Conservation (phyloP, 1,284 basidiomycete genomes). For the Rugiboletus extremiorientalis region DNA sequence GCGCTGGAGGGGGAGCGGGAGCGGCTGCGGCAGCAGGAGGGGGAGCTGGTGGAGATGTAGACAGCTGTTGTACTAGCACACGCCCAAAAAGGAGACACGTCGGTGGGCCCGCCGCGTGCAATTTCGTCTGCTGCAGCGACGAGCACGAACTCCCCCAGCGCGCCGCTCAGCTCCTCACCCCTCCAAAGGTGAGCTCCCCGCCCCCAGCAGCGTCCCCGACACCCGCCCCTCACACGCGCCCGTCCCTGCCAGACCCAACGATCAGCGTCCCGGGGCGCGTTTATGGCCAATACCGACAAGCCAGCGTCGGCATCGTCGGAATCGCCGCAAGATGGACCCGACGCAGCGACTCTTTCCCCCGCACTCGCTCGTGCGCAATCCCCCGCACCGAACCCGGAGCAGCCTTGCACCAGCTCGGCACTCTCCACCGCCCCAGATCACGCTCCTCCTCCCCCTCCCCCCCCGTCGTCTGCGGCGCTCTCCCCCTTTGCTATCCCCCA, state of each 20-base stretch:
- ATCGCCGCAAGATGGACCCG: conserved; percentile 43
- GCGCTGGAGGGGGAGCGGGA: conserved; percentile 76
- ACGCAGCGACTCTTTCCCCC: conserved; percentile 17
- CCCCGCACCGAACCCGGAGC: conserved; percentile 13
- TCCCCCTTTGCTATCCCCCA: conserved; percentile 44
- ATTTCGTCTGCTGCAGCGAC: conserved; percentile 17
- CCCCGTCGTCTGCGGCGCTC: conserved; percentile 13
- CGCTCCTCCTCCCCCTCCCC: conserved; percentile 12
- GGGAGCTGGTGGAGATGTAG: conserved; percentile 52
- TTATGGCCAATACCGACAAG: conserved; percentile 67
- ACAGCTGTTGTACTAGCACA: not conserved
- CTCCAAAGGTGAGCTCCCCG: conserved; percentile 9
- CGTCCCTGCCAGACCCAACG: conserved; percentile 10
- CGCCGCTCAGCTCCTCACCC: not conserved
- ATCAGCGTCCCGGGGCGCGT: conserved; percentile 69
- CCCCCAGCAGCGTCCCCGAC: not conserved
- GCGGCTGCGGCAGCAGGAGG: conserved; percentile 54
- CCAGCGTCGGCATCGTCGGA: conserved; percentile 43
- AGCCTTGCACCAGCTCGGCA: conserved; percentile 6
- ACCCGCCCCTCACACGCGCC: not conserved
- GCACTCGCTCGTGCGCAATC: conserved; percentile 15
- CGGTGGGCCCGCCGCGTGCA: conserved; percentile 10
- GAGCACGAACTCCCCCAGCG: conserved; percentile 8
- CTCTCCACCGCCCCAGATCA: conserved; percentile 23
- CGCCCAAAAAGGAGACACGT: conserved; percentile 27